Base-by-base conservation (phyloP, 495 filamentous ascomycete genomes). In the Amniculicola lignicola region DNA sequence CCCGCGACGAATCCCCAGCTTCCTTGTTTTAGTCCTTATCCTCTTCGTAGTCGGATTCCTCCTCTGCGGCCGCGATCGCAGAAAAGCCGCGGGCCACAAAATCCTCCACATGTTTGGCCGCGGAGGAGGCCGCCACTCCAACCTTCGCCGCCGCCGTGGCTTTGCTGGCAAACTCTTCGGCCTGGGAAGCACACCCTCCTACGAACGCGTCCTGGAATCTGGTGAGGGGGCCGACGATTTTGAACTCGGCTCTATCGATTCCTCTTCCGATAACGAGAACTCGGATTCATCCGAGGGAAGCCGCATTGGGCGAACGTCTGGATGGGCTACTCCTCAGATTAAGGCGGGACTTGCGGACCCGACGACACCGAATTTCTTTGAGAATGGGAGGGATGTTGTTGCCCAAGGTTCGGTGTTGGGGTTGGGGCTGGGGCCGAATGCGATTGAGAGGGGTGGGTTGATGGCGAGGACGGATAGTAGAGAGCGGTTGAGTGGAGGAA, bases 151-250 rank as follows among this genome's bases (percentile, higher is more conserved):
- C 72, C 76, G 19, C 71, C 70, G 57, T 33, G 58, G 51, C 4
- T 60, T 73, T 40, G 43, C 57, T 16, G 55, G 63, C 48, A 73
- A 72, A 50, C 82, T 89, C 44, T 78, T 89, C 18, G 80, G 83
- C 42, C 75, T 82, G 10, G 48, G 62, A 9, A 70, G 66, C 6
- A 67, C 69, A 3, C 71, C 73, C 1, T 64, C 80, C 7, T 96
- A 96, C 61, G 90, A 96, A 68, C 83, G 89, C 15, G 86, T 96
- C 11, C 71, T 95, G 43, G 90, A 96, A 69, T 86, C 89, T 54
- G 91, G 87, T 10, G 78, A 78, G 2, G 71, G 65, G 1, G 70
- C 77, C 29, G 65, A 69, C 27, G 82, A 86, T 10, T 63, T 63
- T 49, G 64, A 67, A 41, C 50, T 66, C n/a, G 51, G 54, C 21